Conservation (phyloP, 768 basidiomycete genomes). For the Boletales sp. region DNA sequence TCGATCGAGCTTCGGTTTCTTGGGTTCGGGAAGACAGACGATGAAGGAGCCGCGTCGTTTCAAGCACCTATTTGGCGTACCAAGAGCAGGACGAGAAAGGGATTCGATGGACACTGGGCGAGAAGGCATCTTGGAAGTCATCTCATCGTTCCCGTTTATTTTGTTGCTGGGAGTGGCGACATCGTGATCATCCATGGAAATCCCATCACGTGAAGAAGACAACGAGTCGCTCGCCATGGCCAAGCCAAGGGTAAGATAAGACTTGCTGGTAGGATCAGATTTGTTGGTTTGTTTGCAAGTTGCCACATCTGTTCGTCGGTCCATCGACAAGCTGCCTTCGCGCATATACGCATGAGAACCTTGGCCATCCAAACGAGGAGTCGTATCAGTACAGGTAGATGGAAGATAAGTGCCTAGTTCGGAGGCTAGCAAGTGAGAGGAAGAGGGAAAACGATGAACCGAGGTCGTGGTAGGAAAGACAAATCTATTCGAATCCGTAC, state of each 20-base stretch:
- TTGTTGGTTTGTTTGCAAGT: too few species aligned
- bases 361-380: background rate
- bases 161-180: background rate
- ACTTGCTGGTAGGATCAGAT: background rate
- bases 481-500: background rate
- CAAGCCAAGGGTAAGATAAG: background rate
- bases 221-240: background rate
- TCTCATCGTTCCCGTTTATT: background rate
- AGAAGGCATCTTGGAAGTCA: background rate
- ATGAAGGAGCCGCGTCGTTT: slow-evolving; percentile 16
- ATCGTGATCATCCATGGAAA: background rate
- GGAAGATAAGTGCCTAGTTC: background rate
- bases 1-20: slow-evolving; percentile 18
- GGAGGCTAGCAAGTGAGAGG: background rate
- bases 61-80: background rate
- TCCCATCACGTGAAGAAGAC: background rate
- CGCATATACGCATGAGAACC: background rate
- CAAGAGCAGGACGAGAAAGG: background rate
- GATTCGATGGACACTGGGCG: background rate
- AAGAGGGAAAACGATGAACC: background rate
- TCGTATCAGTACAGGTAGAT: background rate
- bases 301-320: background rate
- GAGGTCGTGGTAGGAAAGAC: background rate
- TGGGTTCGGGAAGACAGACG: slow-evolving; percentile 1
- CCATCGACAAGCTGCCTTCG: background rate